Evolutionary conservation across 2,329 filamentous ascomycete genomes (phyloP).

Genomic region (Raffaelea albimanens): DNA sequence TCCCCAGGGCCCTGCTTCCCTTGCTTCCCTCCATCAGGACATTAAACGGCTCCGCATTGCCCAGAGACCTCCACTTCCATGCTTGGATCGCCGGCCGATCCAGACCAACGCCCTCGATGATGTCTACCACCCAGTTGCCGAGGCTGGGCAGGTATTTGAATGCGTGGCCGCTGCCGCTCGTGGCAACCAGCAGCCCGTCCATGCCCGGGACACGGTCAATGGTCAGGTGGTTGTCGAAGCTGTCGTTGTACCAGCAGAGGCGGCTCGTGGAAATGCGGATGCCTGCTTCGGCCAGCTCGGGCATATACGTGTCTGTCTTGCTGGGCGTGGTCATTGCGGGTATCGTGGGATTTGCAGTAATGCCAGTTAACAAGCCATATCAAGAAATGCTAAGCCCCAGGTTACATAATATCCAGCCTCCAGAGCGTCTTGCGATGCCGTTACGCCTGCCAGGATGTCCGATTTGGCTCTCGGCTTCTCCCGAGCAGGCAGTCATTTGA

Average conservation of each 20-base stretch:
- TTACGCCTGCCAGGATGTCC: too few relatives aligned
- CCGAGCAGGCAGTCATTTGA: too few relatives aligned
- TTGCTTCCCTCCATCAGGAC: conserved; percentile 14
- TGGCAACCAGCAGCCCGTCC: conserved; percentile 4
- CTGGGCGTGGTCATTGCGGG: too few relatives aligned
- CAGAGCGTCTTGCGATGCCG: too few relatives aligned
- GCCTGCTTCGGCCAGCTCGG: conserved; percentile 26
- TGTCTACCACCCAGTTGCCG: conserved; percentile 31
- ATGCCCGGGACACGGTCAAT: conserved; percentile 23
- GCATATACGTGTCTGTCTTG: conserved; percentile 29
- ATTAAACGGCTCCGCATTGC: conserved; percentile 5
- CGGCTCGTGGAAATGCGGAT: conserved; percentile 25
- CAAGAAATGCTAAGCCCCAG: too few relatives aligned
- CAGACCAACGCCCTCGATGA: conserved; percentile 26
- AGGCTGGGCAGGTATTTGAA: conserved; percentile 22
- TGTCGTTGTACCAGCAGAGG: conserved; percentile 26
- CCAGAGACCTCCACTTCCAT: conserved; percentile 13
- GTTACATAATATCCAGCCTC: too few relatives aligned
- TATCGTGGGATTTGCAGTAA: too few relatives aligned
- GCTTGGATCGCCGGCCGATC: conserved; percentile 16
- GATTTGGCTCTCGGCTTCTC: too few relatives aligned
- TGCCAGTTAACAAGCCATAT: too few relatives aligned
- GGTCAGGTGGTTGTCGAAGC: conserved; percentile 23
- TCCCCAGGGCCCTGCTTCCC: conserved; percentile 11
- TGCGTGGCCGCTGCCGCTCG: conserved; percentile 17